Evolutionary conservation across 2,329 filamentous ascomycete genomes (phyloP), one percentile per base, ranked within the genome.

Genomic region (Pseudonectria buxi): DNA sequence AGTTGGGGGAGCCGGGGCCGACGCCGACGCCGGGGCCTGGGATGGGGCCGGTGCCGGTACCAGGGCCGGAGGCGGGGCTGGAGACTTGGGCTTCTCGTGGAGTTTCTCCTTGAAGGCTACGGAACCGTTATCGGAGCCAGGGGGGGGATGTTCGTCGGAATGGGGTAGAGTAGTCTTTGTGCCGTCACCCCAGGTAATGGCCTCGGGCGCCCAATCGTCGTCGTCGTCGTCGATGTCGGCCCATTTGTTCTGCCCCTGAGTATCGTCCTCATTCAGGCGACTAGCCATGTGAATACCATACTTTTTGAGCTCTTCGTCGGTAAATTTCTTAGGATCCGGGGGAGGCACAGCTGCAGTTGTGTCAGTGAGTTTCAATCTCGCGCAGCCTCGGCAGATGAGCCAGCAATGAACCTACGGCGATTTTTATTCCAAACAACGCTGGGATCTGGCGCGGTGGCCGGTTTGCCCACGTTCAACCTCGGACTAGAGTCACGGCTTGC

Each of bases 381-480:
- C 24, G 31, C 28, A 29, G 22, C 28, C n/a, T 10, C 12, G 12
- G 11, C 16, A 12, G 10, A 12, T 24, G 25, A 33, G 15, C 16
- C 33, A 28, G 43, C 33, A 31, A 24, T 27, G 18, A 34, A 67
- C 81, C 57, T 74, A 83, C 85, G 83, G 68, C 81, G 74, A 58
- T 92, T 94, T 63, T 88, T 89, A 65, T 92, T 94, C 86, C 86
- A 94, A 27, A 94, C 85, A 35, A 74, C 82, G 58, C 68, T 84
- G 22, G 76, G 72, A 58, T 89, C 84, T 11, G 85, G 83, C 16
- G 77, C 78, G 41, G 73, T 55, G 13, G 72, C 69, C 24, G 72
- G 53, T 44, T 81, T 79, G 33, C 74, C 73, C 41, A 77, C 74
- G 51, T 78, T 81, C 51, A 65, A 61, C 35, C 67, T 61, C 6